Percentiles rank a stretch among this genome's conserved stretches.
These are phyloP conservation scores for Citrus inodora DNA, from an alignment of 345 rosid species.

Conservation along the genomic window DNA sequence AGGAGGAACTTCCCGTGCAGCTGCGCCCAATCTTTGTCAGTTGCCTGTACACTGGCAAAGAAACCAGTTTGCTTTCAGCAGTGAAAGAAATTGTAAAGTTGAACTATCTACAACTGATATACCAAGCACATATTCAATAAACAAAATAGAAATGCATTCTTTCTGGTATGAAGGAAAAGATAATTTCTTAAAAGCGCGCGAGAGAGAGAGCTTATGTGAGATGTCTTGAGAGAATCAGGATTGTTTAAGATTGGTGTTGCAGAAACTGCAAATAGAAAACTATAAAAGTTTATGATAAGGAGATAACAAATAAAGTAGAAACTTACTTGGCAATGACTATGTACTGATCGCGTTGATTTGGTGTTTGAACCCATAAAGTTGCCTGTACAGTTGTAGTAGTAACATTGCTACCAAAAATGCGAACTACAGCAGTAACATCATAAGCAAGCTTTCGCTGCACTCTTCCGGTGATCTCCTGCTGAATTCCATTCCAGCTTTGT, in stretches of 20 bases:
- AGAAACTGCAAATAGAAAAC: neutral
- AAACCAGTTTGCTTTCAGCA: constrained; percentile 9
- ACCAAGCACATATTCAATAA: neutral
- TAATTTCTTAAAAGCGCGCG: too few relatives aligned
- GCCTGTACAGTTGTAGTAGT: constrained; percentile 57
- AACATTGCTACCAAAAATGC: constrained; percentile 63
- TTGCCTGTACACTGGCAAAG: constrained; percentile 62
- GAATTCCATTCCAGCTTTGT: constrained; percentile 87
- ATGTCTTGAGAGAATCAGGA: neutral
- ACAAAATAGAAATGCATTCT: neutral
- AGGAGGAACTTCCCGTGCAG: constrained; percentile 85
- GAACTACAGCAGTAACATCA: constrained; percentile 62
- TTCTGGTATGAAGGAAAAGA: neutral
- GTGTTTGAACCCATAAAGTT: constrained; percentile 73
- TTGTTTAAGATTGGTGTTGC: neutral
- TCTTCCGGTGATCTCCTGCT: constrained; percentile 81
- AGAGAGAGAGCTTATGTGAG: neutral
- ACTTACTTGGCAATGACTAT: constrained; percentile 76
- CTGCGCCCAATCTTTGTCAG: constrained; percentile 70
- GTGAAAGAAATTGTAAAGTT: neutral
- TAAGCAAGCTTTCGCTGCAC: constrained; percentile 74
- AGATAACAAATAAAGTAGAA: neutral
- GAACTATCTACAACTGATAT: neutral
- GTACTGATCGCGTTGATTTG: constrained; percentile 70
- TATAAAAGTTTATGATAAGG: neutral